Base-by-base conservation (phyloP, 441 rosid species). In the Bruguiera hainesii region DNA sequence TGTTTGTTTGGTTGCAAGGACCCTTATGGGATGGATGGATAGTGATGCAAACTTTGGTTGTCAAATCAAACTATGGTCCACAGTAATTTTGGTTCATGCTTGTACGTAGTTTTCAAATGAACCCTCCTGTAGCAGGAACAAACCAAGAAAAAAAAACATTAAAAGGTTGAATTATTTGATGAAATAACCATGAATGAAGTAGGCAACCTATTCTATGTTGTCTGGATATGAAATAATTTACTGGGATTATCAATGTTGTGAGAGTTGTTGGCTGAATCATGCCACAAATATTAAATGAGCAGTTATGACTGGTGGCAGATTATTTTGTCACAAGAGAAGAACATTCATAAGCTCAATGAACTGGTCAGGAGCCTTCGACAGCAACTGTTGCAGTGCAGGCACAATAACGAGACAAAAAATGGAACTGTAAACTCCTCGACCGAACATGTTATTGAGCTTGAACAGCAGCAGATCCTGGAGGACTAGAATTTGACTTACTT, bases 271-370 rank as follows among this genome's bases (percentile, higher is more conserved):
- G 16, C 61, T 21, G 18, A 56, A 51, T 18, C 8, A 7, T 33
- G 25, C 37, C 20, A 10, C 46, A 42, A 39, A 46, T 28, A 25
- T 58, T 46, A 42, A 62, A 19, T 39, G 56, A 21, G 29, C 21
- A 29, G 3, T 1, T 25, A 1, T 18, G 58, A 19, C 33, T 28
- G 46, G 7, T 60, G 76, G 75, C 86, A 91, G 93, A 82, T 89
- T 56, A 91, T 91, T 78, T 77, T 91, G 71, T 82, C 83, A 4
- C 48, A 42, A 42, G 48, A 42, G 48, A 87, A 81, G 73, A 82
- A 73, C 71, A 91, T 91, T 74, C 89, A 83, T 65, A 82, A 81
- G 78, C 93, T 91, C 46, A 84, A 84, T 42, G 93, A 86, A 56
- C 84, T 91, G 6, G 85, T 87, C 20, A 81, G 63, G 67, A 86